phyloP scores from a whole-genome alignment of 306 rosid species.

The Acmispon strigosus region DNA sequence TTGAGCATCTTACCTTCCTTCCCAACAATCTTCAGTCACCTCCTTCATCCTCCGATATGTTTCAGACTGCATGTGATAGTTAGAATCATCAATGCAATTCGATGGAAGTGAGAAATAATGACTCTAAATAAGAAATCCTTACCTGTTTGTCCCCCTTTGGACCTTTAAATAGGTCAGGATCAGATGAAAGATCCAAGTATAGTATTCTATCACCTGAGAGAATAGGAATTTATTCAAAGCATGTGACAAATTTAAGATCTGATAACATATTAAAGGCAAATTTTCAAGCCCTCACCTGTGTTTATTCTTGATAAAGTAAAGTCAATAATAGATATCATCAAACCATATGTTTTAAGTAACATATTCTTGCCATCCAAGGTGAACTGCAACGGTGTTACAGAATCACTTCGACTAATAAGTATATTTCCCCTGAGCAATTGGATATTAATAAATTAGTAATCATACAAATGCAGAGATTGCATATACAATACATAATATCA shows the following conservation, averaged over 20 bases:
- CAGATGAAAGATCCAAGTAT: constrained; percentile 72
- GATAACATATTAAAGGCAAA: not conserved
- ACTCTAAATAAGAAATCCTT: constrained; percentile 20
- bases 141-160: constrained; percentile 87
- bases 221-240: constrained; percentile 10
- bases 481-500: not conserved
- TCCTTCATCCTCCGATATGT: constrained; percentile 92
- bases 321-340: constrained; percentile 74
- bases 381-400: constrained; percentile 52
- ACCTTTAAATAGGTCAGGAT: constrained; percentile 77
- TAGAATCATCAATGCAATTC: not conserved
- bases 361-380: constrained; percentile 68
- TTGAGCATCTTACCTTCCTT: constrained; percentile 60
- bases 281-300: constrained; percentile 47
- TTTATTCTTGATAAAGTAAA: constrained; percentile 85
- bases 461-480: not conserved
- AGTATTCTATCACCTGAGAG: constrained; percentile 74
- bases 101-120: not conserved
- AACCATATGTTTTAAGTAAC: constrained; percentile 59
- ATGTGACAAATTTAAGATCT: constrained; percentile 11
- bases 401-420: constrained; percentile 64
- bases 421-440: constrained; percentile 73
- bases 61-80: constrained; percentile 57
- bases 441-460: constrained; percentile 21
- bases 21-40: constrained; percentile 85